Percentiles rank a stretch among this genome's conserved stretches.
Conservation (phyloP, 2,329 filamentous ascomycete species). For the Myrmaecium sp. region DNA sequence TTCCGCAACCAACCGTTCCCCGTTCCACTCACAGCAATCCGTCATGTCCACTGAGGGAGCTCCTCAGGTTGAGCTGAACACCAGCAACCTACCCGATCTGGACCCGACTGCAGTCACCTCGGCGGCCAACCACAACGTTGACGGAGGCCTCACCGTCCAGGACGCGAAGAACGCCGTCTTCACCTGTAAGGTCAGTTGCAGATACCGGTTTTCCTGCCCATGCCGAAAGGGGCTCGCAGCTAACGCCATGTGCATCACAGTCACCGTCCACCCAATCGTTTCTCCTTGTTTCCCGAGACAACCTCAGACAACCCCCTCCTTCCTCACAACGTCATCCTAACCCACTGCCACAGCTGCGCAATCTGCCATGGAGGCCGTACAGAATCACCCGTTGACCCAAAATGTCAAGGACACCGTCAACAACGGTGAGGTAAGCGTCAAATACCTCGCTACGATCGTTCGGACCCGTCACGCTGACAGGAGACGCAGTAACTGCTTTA, state of each 20-base stretch:
- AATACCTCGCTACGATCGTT: slow-evolving; percentile 2
- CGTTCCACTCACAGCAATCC: neutral
- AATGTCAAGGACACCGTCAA: slow-evolving; percentile 23
- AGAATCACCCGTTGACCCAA: slow-evolving; percentile 34
- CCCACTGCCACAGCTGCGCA: slow-evolving; percentile 25
- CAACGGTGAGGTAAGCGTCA: slow-evolving; percentile 28
- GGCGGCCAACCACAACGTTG: slow-evolving; percentile 2
- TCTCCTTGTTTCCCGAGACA: slow-evolving; percentile 12
- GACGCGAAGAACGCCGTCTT: slow-evolving; percentile 20
- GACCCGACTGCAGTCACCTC: slow-evolving; percentile 11
- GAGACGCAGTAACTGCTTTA: neutral
- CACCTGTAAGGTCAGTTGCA: slow-evolving; percentile 24
- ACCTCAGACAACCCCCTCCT: slow-evolving; percentile 9
- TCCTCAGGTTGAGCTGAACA: slow-evolving; percentile 7
- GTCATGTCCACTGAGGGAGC: slow-evolving; percentile 6
- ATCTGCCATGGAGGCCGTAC: slow-evolving; percentile 29
- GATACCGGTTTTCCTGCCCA: slow-evolving; percentile 9
- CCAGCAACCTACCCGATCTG: slow-evolving; percentile 14
- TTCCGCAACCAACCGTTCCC: neutral
- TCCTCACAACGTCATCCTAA: slow-evolving; percentile 3
- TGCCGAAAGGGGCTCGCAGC: slow-evolving; percentile 19
- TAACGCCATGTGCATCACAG: slow-evolving; percentile 17
- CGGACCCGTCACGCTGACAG: slow-evolving; percentile 4
- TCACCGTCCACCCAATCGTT: slow-evolving; percentile 16
- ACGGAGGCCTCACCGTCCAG: slow-evolving; percentile 7